Base-by-base conservation (phyloP, 1,139 yeast species). In the Lodderomyces pseudojiufengensis region DNA sequence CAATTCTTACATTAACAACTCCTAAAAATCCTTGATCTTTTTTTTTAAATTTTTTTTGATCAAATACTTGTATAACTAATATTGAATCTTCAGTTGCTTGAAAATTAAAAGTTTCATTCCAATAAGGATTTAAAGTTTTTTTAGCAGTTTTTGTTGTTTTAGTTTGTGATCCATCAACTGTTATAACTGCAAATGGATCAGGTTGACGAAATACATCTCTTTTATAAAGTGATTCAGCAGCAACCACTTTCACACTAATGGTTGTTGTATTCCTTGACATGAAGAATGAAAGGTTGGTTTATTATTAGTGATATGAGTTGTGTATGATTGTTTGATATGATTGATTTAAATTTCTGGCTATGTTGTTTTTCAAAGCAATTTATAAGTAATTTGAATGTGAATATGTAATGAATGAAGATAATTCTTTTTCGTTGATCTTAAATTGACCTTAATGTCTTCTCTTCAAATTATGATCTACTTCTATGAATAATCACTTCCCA, bases 11-110 rank as follows among this genome's bases (percentile, higher is more conserved):
- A 61, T 92, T 94, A 42, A 94, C 94, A 14, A 92, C 98, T 41
- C 99, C 99, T 36, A 92, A 70, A 51, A 92, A 92, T n/a, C 98
- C 98, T 61, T 92, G 98, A 57, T 92, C 98, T 74, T 88, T 90
- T 80, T 88, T 88, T 59, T 92, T 92, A 67, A 92, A 92, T 63
- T 92, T 92, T 58, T 88, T 90, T 61, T 90, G 97, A 59, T 92
- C 98, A 62, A 94, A 92, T 11, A 92, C 94, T 60, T 92, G 98
- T 45, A 92, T 80, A 7, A 94, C 95, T 40, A 92, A 70, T 31
- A 90, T 86, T 13, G 95, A 84, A 50, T 85, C 84, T 52, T 88
- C 96, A 46, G 73, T 74, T 21, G 92, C 94, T 48, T 78, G 80
- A 57, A 66, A 64, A 76, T 78, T 78, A 56, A 92, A 94, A 5